Evolutionary conservation across 2,329 filamentous ascomycete species (phyloP).

Genomic region (Colletotrichum australisinense): DNA sequence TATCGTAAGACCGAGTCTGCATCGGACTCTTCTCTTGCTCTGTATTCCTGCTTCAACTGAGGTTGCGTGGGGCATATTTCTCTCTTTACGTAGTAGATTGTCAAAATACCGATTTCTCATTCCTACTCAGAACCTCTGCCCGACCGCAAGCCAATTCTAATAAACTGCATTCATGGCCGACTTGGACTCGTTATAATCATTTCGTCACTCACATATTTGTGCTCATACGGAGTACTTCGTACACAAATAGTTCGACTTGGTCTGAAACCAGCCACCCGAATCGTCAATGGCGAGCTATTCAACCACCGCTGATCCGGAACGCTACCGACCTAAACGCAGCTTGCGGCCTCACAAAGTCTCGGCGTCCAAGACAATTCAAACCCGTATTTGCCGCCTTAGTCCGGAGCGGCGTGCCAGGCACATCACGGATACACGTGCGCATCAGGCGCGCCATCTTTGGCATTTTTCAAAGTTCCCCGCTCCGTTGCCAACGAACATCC

Average conservation of each 20-base stretch:
- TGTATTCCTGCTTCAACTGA: background rate
- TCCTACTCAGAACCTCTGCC: background rate
- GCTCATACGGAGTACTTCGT: too few species aligned
- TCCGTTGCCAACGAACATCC: background rate
- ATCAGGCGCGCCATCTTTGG: background rate
- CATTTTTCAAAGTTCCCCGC: background rate
- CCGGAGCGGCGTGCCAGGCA: background rate
- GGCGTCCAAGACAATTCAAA: background rate
- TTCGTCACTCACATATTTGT: background rate
- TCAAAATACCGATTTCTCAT: background rate
- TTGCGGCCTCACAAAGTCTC: constrained; percentile 6
- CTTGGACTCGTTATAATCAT: background rate
- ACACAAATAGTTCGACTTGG: background rate
- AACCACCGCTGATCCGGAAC: background rate
- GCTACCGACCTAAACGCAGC: background rate
- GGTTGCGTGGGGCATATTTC: too few species aligned
- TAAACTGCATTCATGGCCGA: background rate
- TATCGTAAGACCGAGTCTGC: background rate
- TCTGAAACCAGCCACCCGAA: constrained; percentile 14
- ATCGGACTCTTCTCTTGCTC: background rate
- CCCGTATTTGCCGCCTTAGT: background rate
- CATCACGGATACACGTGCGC: background rate
- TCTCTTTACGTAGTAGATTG: background rate
- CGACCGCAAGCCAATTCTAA: background rate
- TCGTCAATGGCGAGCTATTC: background rate